Evolutionary conservation across 768 basidiomycete species (phyloP).

Genomic region (Psilocybe cyanescens): DNA sequence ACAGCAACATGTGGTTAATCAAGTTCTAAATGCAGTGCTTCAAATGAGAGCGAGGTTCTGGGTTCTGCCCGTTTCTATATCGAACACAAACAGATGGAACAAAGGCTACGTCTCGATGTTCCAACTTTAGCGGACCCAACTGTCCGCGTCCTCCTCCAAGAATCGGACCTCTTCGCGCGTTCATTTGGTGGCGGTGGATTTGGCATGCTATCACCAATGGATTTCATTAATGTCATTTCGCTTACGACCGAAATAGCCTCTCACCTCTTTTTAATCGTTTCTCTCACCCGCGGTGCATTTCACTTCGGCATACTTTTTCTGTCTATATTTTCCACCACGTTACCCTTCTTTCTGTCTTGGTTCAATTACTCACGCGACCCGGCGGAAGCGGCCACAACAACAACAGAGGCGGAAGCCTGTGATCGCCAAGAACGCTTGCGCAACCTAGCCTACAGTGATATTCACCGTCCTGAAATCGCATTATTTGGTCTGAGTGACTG

Average conservation of each 20-base stretch:
- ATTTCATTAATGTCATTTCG: slow-evolving; percentile 75
- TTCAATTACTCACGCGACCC: slow-evolving; percentile 44
- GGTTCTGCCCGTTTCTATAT: slow-evolving; percentile 74
- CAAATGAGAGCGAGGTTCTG: slow-evolving; percentile 76
- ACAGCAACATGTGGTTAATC: not conserved
- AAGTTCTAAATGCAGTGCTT: slow-evolving; percentile 30
- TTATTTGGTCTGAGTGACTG: slow-evolving; percentile 86
- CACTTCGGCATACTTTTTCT: slow-evolving; percentile 62
- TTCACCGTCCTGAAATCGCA: slow-evolving; percentile 78
- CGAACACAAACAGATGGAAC: slow-evolving; percentile 80
- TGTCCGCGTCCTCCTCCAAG: slow-evolving; percentile 79
- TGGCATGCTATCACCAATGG: slow-evolving; percentile 79
- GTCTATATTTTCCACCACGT: slow-evolving; percentile 60
- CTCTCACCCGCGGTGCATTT: slow-evolving; percentile 60
- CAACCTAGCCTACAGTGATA: slow-evolving; percentile 73
- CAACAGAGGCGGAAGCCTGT: slow-evolving; percentile 63
- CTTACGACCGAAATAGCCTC: slow-evolving; percentile 73
- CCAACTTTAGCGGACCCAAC: slow-evolving; percentile 77
- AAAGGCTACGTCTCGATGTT: slow-evolving; percentile 75
- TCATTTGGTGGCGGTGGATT: slow-evolving; percentile 81
- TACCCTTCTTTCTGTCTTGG: slow-evolving; percentile 64
- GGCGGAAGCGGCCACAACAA: slow-evolving; percentile 48
- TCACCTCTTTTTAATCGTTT: slow-evolving; percentile 68
- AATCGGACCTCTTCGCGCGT: slow-evolving; percentile 83
- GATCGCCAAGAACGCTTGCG: slow-evolving; percentile 79